These are phyloP conservation scores for Ascochyta lentis DNA, from an alignment of 2,329 filamentous ascomycete genomes.

Conservation along the genomic window DNA sequence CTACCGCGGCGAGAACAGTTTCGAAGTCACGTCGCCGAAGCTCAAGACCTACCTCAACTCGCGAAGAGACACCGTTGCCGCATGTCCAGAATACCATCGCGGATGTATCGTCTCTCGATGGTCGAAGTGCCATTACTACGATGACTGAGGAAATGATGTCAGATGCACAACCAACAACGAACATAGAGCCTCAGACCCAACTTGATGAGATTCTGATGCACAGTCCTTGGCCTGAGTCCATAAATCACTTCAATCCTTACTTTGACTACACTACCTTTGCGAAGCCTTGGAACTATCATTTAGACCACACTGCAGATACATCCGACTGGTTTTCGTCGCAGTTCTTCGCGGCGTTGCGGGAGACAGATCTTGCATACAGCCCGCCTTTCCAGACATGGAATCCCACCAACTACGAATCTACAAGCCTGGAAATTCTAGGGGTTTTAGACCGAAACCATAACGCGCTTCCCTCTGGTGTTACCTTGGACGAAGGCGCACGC, in stretches of 20 bases:
- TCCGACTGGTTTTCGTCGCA: conserved; percentile 10
- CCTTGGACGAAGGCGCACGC: no score
- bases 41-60: neutral
- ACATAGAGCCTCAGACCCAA: neutral
- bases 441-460: neutral
- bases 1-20: neutral
- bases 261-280: conserved; percentile 15
- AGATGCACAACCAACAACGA: neutral
- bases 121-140: neutral
- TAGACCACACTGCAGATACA: neutral
- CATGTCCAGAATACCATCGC: neutral
- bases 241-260: conserved; percentile 1
- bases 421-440: neutral
- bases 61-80: neutral
- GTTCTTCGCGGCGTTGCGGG: conserved; percentile 12
- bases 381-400: neutral
- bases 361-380: conserved; percentile 14
- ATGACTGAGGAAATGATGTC: neutral
- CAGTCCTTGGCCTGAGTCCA: neutral
- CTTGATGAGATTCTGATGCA: neutral
- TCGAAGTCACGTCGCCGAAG: neutral
- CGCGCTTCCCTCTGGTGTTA: no score
- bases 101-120: neutral
- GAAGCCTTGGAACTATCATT: conserved; percentile 12
- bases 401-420: neutral